Base-by-base conservation (phyloP, 2,329 filamentous ascomycete genomes). In the Peltaster fructicola region DNA sequence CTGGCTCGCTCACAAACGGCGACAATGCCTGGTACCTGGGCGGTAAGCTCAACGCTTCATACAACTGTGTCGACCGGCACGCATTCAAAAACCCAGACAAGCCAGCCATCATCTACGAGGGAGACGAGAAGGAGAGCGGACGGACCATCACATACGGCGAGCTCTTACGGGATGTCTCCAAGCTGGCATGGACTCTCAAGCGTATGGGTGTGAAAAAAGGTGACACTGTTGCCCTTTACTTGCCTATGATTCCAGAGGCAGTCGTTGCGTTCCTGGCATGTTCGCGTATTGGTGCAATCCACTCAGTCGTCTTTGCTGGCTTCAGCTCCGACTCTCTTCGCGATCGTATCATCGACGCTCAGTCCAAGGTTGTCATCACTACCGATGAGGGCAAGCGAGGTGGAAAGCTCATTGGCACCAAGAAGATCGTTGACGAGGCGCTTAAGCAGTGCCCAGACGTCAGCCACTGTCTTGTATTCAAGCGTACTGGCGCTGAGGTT, bases 221-320 rank as follows among this genome's bases (percentile, higher is more conserved):
- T 28, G 88, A 98, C 56, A 92, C 84, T 4, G 84, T 98, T 29
- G 88, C 82, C 35, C 78, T 98, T 38, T 98, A 98, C 61, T 60
- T 98, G 37, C 88, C 88, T 51, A 98, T 98, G 88, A 92, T 98
- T 53, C 88, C 88, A 28, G 85, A 98, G 56, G 88, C 88, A 5
- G 45, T 98, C 30, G 64, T 98, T 44, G 76, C 88, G 26, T 79
- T 98, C 53, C 64, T 98, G 29, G 88, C 88, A 32, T 90, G 84
- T 53, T 61, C 73, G 17, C 80, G 88, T 48, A 91, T 98, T 41
- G 88, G 88, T 34, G 88, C 88, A 19, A 68, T 98, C 4, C 88
- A 98, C 67, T 95, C 88, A 0, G 85, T 98, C 27, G 77, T 98
- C 37, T 98, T 98, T 47, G 88, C 88, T 28, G 88, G 88, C 31